Evolutionary conservation across 257 asterid species (phyloP).

Genomic region (Solanum piurae): DNA sequence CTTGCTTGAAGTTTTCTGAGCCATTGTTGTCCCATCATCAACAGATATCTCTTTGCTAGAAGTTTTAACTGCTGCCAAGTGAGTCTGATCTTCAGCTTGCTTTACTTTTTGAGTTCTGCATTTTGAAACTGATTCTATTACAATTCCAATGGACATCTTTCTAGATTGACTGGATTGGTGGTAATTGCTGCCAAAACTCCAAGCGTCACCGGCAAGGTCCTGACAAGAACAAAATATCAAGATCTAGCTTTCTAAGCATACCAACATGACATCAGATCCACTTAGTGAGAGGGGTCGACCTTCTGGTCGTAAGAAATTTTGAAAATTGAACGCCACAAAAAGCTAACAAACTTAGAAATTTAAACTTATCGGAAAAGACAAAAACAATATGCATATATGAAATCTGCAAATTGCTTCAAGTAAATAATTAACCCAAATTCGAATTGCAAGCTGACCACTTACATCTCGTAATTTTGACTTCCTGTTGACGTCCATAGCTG

Average conservation of each 20-base stretch:
- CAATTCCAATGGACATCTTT: conserved; percentile 77
- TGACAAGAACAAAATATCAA: conserved; percentile 15
- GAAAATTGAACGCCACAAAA: neutral
- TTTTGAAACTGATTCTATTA: conserved; percentile 38
- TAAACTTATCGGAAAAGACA: neutral
- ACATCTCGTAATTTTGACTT: neutral
- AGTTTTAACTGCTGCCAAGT: conserved; percentile 19
- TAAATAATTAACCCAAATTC: neutral
- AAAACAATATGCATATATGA: neutral
- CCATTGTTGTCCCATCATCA: conserved; percentile 3
- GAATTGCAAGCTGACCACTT: neutral
- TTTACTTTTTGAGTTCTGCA: conserved; percentile 18
- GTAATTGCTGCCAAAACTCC: conserved; percentile 44
- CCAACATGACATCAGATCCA: neutral
- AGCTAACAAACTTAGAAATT: neutral
- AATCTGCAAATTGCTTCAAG: neutral
- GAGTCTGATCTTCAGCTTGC: conserved; percentile 14
- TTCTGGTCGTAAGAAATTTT: neutral
- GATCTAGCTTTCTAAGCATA: neutral
- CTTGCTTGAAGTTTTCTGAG: conserved; percentile 13
- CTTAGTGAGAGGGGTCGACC: neutral
- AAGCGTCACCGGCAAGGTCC: conserved; percentile 37
- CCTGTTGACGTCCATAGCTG: neutral
- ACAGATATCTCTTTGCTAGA: conserved; percentile 18
- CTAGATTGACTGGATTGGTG: conserved; percentile 50